Conservation (phyloP, 164 flowering plant genomes). For the Umbellularia californica region DNA sequence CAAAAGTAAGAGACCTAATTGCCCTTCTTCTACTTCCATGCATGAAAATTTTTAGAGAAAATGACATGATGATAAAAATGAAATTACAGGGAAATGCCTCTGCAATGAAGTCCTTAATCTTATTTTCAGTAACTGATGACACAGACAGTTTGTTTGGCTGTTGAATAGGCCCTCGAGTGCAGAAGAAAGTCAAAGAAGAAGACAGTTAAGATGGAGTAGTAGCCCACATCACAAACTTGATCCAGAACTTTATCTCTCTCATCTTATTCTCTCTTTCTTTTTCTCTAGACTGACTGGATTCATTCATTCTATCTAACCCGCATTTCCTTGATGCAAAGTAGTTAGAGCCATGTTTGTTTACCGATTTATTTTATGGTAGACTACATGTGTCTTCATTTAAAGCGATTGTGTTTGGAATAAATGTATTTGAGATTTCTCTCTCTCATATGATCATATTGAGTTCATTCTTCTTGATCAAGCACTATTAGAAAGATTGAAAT, state of each 20-base stretch:
- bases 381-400: slow-evolving; percentile 10
- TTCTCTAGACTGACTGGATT: slow-evolving; percentile 15
- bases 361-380: slow-evolving; percentile 21
- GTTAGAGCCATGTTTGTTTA: slow-evolving; percentile 19
- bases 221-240: slow-evolving; percentile 2
- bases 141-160: slow-evolving; percentile 66
- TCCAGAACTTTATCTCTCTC: slow-evolving; percentile 8
- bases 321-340: slow-evolving; percentile 9
- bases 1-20: too few relatives aligned
- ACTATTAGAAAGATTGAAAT: too few relatives aligned
- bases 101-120: too few relatives aligned
- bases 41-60: too few relatives aligned
- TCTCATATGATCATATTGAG: neutral
- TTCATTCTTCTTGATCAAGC: neutral
- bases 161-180: slow-evolving; percentile 48
- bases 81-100: too few relatives aligned
- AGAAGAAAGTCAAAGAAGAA: slow-evolving; percentile 25
- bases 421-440: neutral
- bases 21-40: too few relatives aligned
- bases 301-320: slow-evolving; percentile 22
- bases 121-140: slow-evolving; percentile 24
- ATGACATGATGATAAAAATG: too few relatives aligned
- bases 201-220: slow-evolving; percentile 8
- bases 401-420: neutral
- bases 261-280: neutral